Evolutionary conservation across 768 basidiomycete species (phyloP).

Genomic region (Amanita thiersii): DNA sequence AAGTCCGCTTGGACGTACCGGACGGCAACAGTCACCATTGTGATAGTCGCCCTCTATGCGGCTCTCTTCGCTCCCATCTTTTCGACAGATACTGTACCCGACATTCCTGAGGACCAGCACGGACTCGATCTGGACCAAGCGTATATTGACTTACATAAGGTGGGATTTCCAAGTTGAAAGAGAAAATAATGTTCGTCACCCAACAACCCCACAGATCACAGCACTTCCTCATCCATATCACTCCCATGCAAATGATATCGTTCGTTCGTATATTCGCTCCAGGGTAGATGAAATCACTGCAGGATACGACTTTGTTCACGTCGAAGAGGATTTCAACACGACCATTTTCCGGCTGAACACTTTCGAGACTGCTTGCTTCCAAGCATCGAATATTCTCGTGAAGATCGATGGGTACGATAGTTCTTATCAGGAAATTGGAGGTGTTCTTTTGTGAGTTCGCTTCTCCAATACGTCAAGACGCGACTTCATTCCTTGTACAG

Average conservation of each 20-base stretch:
- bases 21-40: conserved; percentile 21
- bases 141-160: conserved; percentile 49
- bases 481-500: not conserved
- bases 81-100: conserved; percentile 38
- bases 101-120: conserved; percentile 33
- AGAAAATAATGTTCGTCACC: conserved; percentile 12
- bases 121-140: conserved; percentile 46
- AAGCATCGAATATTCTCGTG: conserved; percentile 61
- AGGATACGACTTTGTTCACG: conserved; percentile 34
- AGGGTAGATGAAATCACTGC: conserved; percentile 42
- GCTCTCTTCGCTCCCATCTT: conserved; percentile 38
- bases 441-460: conserved; percentile 40
- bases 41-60: conserved; percentile 40
- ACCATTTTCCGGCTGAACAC: conserved; percentile 9
- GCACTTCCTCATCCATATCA: conserved; percentile 69
- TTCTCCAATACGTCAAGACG: not conserved
- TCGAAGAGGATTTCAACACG: conserved; percentile 36
- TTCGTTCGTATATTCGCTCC: conserved; percentile 49
- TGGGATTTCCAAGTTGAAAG: conserved; percentile 14
- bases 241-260: conserved; percentile 67
- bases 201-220: conserved; percentile 36
- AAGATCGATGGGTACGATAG: conserved; percentile 49
- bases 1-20: too few relatives aligned
- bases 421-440: conserved; percentile 23
- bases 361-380: conserved; percentile 41